Evolutionary conservation across 208 protist genomes (phyloP), one percentile per base, ranked within the genome.

Genomic region (Phytomonas francai): DNA sequence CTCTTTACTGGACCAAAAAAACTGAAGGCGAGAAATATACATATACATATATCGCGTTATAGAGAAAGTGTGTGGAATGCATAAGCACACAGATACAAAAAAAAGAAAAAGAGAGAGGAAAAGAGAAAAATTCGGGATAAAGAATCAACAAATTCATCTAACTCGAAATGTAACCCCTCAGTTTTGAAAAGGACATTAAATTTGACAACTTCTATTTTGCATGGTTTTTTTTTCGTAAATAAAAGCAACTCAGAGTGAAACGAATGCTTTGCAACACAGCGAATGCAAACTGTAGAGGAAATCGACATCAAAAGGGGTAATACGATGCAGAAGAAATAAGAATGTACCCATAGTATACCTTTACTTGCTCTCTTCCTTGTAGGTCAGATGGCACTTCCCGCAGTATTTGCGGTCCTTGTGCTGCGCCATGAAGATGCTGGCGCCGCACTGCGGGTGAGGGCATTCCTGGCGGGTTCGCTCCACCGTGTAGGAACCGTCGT

Each of bases 331-430:
- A 63, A 63, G 34, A 36, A 51, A 57, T 34, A 58, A 49, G 25
- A 32, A 11, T 36, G 64, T 65, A 63, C 59, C 31, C 45, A 28
- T 16, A 34, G 30, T 25, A 54, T 31, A 4, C 12, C 30, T 54
- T 61, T 87, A 84, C 77, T 80, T 81, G 76, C 60, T 54, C 72
- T 94, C 77, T 57, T 70, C 39, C 61, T 87, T 85, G 81, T 93
- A 98, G 76, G 98, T 99, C 56, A 98, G 83, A 81, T 97, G 88
- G 90, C 99, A 99, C 91, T 99, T 99, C 75, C 99, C 99, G 89
- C 99, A 99, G 90, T 99, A 99, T 76, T 99, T 88, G 72, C 99
- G 95, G 72, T 99, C 95, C 76, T 95, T 97, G 87, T 99, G 98
- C 73, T 89, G 88, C 51, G 98, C 98, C 96, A 99, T 98, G 95